These are phyloP conservation scores for Candida maesae DNA, from an alignment of 805 yeast species.

Conservation along the genomic window DNA sequence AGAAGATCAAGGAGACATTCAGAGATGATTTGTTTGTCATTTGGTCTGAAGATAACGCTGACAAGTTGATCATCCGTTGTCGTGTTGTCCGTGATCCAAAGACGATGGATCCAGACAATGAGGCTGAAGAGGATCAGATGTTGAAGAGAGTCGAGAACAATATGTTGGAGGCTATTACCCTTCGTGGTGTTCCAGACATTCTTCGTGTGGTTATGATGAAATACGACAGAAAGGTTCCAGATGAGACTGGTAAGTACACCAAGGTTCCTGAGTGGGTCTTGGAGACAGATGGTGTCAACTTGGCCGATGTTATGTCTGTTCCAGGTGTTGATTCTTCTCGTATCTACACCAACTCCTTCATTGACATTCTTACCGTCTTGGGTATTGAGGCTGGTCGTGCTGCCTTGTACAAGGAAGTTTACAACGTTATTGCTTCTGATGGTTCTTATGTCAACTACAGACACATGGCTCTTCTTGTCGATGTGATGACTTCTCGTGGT, in stretches of 20 bases:
- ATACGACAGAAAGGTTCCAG: constrained; percentile 68
- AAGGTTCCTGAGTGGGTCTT: constrained; percentile 96
- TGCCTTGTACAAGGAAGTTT: constrained; percentile 88
- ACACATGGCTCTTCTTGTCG: constrained; percentile 96
- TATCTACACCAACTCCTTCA: constrained; percentile 94
- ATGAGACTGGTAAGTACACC: constrained; percentile 78
- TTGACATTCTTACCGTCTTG: constrained; percentile 87
- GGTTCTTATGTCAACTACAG: constrained; percentile 99
- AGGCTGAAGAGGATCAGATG: constrained; percentile 95
- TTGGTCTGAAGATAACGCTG: constrained; percentile 99
- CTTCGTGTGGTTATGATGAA: constrained; percentile 80
- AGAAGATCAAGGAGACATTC: constrained; percentile 86
- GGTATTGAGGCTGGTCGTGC: constrained; percentile 99
- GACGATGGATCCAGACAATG: constrained; percentile 86
- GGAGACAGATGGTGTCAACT: constrained; percentile 97
- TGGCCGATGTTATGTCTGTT: constrained; percentile 91
- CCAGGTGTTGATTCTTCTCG: constrained; percentile 91
- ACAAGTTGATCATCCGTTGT: constrained; percentile 93
- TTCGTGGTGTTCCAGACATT: constrained; percentile 95
- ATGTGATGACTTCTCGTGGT: constrained; percentile 98
- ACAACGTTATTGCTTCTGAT: constrained; percentile 97
- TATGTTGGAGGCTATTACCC: constrained; percentile 90
- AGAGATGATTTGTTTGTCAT: constrained; percentile 94
- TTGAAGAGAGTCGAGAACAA: constrained; percentile 92
- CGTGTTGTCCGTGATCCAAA: constrained; percentile 97